Evolutionary conservation across 805 yeast species (phyloP).

Genomic region (Yarrowia porcina): DNA sequence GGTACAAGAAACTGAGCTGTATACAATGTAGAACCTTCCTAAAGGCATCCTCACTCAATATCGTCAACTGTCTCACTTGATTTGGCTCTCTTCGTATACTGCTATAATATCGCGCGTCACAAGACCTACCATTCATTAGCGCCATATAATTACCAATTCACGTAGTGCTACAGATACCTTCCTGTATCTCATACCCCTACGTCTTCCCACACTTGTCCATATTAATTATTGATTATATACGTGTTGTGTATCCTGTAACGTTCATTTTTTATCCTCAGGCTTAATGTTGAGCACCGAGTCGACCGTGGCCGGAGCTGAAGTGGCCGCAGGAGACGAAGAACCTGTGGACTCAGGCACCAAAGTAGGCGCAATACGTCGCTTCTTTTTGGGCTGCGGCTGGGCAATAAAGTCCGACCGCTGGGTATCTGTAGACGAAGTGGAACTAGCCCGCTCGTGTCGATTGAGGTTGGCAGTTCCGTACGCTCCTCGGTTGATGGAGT

Average conservation of each 20-base stretch:
- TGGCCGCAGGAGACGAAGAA: background rate
- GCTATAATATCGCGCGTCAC: no score
- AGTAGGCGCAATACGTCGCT: constrained; percentile 42
- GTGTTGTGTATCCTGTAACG: background rate
- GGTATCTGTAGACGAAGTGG: constrained; percentile 19
- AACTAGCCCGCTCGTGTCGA: constrained; percentile 26
- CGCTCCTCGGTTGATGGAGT: constrained; percentile 19
- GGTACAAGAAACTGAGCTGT: background rate
- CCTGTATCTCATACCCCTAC: background rate
- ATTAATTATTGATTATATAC: background rate
- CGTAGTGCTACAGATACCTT: no score
- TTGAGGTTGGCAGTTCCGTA: constrained; percentile 24
- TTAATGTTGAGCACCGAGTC: background rate
- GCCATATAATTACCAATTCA: no score
- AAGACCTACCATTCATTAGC: no score
- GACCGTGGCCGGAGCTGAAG: background rate
- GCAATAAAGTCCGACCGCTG: background rate
- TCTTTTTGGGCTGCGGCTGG: constrained; percentile 33
- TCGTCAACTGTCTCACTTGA: no score
- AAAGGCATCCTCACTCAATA: no score
- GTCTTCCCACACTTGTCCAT: background rate
- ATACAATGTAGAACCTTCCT: no score
- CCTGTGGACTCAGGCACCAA: constrained; percentile 30
- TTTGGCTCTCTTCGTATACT: no score
- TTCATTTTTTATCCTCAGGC: background rate